Base-by-base conservation (phyloP, 2,329 filamentous ascomycete genomes). In the Fusarium nurragi region DNA sequence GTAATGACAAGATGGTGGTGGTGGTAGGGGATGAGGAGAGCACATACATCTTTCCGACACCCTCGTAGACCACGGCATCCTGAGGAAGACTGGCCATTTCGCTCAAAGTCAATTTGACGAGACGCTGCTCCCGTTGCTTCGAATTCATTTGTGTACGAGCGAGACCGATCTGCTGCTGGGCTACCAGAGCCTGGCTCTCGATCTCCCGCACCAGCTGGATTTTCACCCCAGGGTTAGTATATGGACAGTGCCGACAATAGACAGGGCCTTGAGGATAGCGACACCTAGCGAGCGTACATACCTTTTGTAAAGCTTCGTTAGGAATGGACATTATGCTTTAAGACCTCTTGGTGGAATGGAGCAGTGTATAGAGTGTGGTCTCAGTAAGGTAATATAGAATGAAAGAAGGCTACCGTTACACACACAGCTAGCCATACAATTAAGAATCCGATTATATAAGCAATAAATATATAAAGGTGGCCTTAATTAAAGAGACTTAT, bases 231-330 rank as follows among this genome's bases (percentile, higher is more conserved):
- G n/a, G 4, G 7, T 49, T 25, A 26, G 38, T 45, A 18, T 10
- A 16, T 8, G 25, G 12, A 10, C 23, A 30, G 13, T 14, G 10
- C 3, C 8, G 4, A 2, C 11, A 16, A 10, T 2, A 13, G 9
- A 4, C 14, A 30, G 1, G 16, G 5, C n/a, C 4, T 22, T 4
- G 19, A 10, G 14, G 4, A n/a, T 4, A 11, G 5, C 6, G 14
- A 3, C 5, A 14, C 11, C 22, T n/a, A n/a, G n/a, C n/a, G n/a
- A n/a, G n/a, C 16, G 21, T 13, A 14, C 78, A 62, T 75, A 94
- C 94, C 90, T 97, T 97, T 77, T 97, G 92, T 67, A 98, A 83
- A 58, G 94, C 93, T 81, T 97, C 92, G 74, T 96, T 97, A 51
- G 94, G 90, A 71, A 98, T 95, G 52, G 94, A 92, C 94, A 98